Base-by-base conservation (phyloP, 805 yeast species). In the Pichia paraexigua region DNA sequence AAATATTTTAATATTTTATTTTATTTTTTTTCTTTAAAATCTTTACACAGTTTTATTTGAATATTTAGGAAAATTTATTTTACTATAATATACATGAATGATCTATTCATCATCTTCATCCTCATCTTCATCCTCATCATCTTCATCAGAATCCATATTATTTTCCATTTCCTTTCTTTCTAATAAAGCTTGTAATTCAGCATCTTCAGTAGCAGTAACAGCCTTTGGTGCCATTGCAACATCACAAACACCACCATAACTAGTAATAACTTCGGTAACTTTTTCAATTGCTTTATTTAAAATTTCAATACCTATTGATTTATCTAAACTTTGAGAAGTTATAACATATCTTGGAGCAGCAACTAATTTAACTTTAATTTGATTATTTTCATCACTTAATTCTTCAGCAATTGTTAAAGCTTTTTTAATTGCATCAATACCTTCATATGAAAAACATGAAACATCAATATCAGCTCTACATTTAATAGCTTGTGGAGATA, bases 221-320 rank as follows among this genome's bases (percentile, higher is more conserved):
- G 98, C 97, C 81, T 91, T 92, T 66, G 99, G 98, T 62, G 95
- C 92, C 97, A 92, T 92, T 50, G 95, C 90, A 58, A 92, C 85
- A 60, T 87, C 88, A 69, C 96, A 85, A 53, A 81, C 79, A 65
- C 99, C 99, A 49, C 89, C 96, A 50, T 80, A 77, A 21, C 77
- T 74, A 54, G 77, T 78, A 63, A 94, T 90, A 47, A 82, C 75
- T 61, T 78, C 80, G 54, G 79, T 77, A 57, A 94, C 86, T 60
- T 77, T 82, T 58, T 78, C 85, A 58, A 94, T 88, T 46, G 98
- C 96, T 60, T 78, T 70, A 65, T 82, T 84, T 65, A 94, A 77
- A 44, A 82, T 72, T 53, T 84, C 86, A 59, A 94, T 78, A 68
- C 99, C 99, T 63, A 82, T 82, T 64, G 80, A 83, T 71, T 94